These are phyloP conservation scores for Rhodotorula mucilaginosa DNA, from an alignment of 1,284 basidiomycete species.

Conservation along the genomic window DNA sequence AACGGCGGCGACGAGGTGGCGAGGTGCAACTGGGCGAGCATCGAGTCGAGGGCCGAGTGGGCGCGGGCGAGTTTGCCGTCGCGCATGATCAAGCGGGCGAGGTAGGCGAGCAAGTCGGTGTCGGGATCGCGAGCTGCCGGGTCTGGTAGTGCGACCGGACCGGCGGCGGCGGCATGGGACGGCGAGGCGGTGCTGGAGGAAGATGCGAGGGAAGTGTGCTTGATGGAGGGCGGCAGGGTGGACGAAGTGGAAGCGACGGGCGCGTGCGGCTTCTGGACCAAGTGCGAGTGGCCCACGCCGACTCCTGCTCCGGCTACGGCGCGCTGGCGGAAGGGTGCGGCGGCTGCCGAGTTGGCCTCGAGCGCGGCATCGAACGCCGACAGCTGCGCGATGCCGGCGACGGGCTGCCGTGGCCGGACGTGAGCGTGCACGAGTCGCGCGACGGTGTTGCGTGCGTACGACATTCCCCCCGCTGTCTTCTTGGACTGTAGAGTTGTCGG, in stretches of 20 bases:
- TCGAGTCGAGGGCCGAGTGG: slow-evolving; percentile 44
- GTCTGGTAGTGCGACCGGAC: slow-evolving; percentile 6
- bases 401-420: neutral
- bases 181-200: too few relatives aligned
- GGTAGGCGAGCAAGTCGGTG: slow-evolving; percentile 45
- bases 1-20: slow-evolving; percentile 47
- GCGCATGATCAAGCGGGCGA: slow-evolving; percentile 50
- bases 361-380: slow-evolving; percentile 6
- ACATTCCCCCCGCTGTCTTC: neutral
- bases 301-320: neutral
- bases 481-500: neutral
- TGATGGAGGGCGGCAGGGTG: neutral
- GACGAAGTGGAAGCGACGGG: neutral
- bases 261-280: neutral
- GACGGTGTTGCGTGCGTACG: neutral
- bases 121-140: slow-evolving; percentile 39
- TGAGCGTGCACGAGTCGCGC: neutral
- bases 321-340: neutral
- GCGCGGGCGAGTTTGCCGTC: slow-evolving; percentile 51
- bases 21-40: slow-evolving; percentile 46
- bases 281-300: neutral
- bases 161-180: too few relatives aligned
- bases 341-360: slow-evolving; percentile 2
- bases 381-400: neutral
- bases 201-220: neutral